Evolutionary conservation across 148 eudicot genomes (phyloP).

Genomic region (Silene conica): DNA sequence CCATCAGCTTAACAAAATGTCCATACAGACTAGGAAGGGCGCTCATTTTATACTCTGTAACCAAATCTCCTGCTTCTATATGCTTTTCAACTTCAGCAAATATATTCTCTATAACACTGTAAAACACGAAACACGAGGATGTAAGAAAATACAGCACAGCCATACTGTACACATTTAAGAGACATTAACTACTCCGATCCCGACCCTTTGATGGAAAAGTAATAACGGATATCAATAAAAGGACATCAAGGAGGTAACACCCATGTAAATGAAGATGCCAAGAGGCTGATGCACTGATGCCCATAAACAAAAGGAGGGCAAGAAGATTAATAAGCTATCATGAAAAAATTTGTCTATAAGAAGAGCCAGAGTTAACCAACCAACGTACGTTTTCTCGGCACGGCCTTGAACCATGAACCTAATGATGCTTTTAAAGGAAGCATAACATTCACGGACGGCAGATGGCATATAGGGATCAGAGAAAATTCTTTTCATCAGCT

Average conservation of each 20-base stretch:
- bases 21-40: slow-evolving; percentile 87
- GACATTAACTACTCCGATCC: neutral
- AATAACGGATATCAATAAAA: too few relatives aligned
- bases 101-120: slow-evolving; percentile 68
- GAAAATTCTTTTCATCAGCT: slow-evolving; percentile 70
- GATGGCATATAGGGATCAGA: slow-evolving; percentile 75
- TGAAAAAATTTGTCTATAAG: neutral
- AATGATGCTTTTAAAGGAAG: slow-evolving; percentile 77
- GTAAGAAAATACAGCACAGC: neutral
- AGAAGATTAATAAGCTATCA: neutral
- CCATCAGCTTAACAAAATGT: slow-evolving; percentile 79
- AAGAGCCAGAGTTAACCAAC: neutral
- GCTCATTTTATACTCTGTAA: slow-evolving; percentile 63
- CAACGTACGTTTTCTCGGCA: slow-evolving; percentile 63
- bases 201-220: neutral
- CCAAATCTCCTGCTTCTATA: slow-evolving; percentile 43
- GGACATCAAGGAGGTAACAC: neutral
- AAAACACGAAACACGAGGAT: slow-evolving; percentile 19
- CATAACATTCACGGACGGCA: slow-evolving; percentile 88
- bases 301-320: neutral
- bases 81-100: slow-evolving; percentile 71
- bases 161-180: neutral
- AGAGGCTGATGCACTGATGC: neutral
- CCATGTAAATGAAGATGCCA: too few relatives aligned
- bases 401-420: slow-evolving; percentile 62